These are phyloP conservation scores for Hanseniaspora guilliermondii DNA, from an alignment of 805 yeast genomes.

Conservation along the genomic window DNA sequence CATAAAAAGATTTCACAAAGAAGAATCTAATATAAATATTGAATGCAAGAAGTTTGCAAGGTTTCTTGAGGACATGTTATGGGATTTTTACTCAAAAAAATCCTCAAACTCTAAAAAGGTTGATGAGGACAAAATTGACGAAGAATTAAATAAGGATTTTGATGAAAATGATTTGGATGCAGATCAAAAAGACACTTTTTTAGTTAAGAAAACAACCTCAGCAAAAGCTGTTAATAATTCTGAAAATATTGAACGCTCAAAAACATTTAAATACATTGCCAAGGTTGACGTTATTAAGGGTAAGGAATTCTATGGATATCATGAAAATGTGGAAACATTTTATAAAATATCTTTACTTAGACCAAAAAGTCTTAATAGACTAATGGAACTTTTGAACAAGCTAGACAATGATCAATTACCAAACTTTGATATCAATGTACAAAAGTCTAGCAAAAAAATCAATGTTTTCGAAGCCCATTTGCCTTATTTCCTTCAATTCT, in stretches of 20 bases:
- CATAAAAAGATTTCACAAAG: slow-evolving; percentile 36
- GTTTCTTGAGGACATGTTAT: slow-evolving; percentile 35
- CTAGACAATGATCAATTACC: slow-evolving; percentile 5
- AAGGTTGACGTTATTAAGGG: slow-evolving; percentile 57
- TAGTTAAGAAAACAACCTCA: slow-evolving; percentile 5
- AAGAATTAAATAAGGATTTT: not conserved
- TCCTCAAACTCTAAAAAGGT: slow-evolving; percentile 1
- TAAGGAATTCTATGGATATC: slow-evolving; percentile 74
- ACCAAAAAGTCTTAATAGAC: slow-evolving; percentile 45
- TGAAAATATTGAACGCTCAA: slow-evolving; percentile 2
- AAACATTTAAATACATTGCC: slow-evolving; percentile 37
- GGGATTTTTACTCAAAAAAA: slow-evolving; percentile 29
- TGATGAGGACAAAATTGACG: slow-evolving; percentile 9
- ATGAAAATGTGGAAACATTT: slow-evolving; percentile 48
- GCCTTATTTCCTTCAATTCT: slow-evolving; percentile 62
- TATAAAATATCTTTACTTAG: slow-evolving; percentile 57
- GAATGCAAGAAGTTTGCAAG: slow-evolving; percentile 32
- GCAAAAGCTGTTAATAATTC: not conserved
- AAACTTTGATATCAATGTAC: slow-evolving; percentile 28
- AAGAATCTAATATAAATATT: slow-evolving; percentile 18
- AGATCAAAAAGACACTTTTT: not conserved
- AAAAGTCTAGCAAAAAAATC: slow-evolving; percentile 27
- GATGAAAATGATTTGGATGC: slow-evolving; percentile 4
- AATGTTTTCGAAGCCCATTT: slow-evolving; percentile 72
- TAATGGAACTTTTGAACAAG: slow-evolving; percentile 38